Conservation (phyloP, 257 asterid genomes). For the Verbena officinalis region DNA sequence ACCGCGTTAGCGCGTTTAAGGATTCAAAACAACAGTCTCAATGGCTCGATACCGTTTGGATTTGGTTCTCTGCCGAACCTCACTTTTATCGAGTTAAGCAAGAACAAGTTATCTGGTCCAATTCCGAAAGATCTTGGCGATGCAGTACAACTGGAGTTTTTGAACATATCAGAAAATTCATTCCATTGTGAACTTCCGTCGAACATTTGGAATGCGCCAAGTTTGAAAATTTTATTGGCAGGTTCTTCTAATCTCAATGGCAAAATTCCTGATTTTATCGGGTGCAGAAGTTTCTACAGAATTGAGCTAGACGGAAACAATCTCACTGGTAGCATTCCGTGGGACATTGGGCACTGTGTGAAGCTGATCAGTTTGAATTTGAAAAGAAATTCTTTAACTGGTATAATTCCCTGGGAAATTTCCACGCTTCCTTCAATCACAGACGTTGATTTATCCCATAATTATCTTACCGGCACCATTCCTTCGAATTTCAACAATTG, state of each 20-base stretch:
- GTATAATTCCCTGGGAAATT: constrained; percentile 95
- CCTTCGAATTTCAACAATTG: constrained; percentile 77
- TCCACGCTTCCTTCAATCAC: constrained; percentile 72
- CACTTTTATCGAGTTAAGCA: constrained; percentile 70
- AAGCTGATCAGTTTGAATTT: constrained; percentile 68
- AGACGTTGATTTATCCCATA: constrained; percentile 75
- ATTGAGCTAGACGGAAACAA: constrained; percentile 75
- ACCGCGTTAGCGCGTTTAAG: constrained; percentile 59
- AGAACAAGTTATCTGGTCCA: constrained; percentile 60
- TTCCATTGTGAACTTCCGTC: constrained; percentile 61
- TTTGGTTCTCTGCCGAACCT: constrained; percentile 72
- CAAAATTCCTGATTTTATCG: constrained; percentile 70
- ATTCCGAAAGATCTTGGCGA: constrained; percentile 75
- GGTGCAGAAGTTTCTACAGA: constrained; percentile 61
- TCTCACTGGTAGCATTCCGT: constrained; percentile 74
- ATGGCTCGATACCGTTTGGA: constrained; percentile 79
- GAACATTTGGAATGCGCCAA: constrained; percentile 72
- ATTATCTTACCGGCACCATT: constrained; percentile 72
- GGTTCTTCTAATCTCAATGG: constrained; percentile 53
- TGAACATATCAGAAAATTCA: constrained; percentile 65
- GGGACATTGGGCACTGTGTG: constrained; percentile 83
- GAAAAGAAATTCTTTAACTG: constrained; percentile 60
- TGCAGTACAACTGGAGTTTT: constrained; percentile 50
- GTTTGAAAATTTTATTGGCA: constrained; percentile 61
- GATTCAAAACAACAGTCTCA: constrained; percentile 70